These are phyloP conservation scores for Ostreobium quekettii DNA, from an alignment of 139 green algal genomes.

Conservation along the genomic window DNA sequence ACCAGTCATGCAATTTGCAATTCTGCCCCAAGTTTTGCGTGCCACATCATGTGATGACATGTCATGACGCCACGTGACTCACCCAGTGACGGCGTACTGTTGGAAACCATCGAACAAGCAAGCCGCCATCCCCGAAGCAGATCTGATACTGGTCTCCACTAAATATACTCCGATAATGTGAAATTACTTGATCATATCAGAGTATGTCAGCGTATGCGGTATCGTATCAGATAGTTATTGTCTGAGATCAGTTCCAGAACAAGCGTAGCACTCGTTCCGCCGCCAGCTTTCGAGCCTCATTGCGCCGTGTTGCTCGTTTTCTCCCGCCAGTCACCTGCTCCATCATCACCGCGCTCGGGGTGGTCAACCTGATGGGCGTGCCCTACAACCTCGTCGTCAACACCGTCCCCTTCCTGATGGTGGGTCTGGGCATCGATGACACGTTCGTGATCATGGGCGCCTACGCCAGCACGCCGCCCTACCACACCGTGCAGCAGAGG, in stretches of 20 bases:
- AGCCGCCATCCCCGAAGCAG: too few species aligned
- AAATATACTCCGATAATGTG: background rate
- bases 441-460: constrained; percentile 43
- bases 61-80: too few species aligned
- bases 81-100: too few species aligned
- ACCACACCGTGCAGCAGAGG: constrained; percentile 16
- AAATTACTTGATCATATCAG: background rate
- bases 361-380: background rate
- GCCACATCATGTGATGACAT: too few species aligned
- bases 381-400: constrained; percentile 4
- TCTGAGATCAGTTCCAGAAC: background rate
- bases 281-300: background rate
- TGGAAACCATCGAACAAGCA: too few species aligned
- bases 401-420: constrained; percentile 37
- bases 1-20: too few species aligned
- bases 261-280: background rate
- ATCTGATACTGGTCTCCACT: background rate
- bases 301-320: background rate
- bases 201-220: background rate
- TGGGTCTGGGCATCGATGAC: constrained; percentile 49
- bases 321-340: background rate
- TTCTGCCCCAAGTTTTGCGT: too few species aligned
- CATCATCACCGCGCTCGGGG: background rate
- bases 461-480: constrained; percentile 24
- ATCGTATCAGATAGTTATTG: background rate